Evolutionary conservation across 2,329 filamentous ascomycete genomes (phyloP).

Genomic region (Penicillium sp.): DNA sequence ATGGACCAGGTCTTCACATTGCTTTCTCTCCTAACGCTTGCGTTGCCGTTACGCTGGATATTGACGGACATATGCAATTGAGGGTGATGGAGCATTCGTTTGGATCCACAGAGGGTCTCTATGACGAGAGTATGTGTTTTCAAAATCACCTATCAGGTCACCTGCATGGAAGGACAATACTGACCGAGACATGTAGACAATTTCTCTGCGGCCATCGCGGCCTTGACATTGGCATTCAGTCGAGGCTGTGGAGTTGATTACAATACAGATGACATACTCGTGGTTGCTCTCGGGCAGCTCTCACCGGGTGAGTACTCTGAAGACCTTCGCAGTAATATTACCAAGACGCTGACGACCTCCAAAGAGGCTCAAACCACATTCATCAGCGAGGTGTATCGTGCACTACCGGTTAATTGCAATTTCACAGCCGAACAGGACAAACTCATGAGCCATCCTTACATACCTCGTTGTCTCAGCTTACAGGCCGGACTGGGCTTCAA

Average conservation of each 20-base stretch:
- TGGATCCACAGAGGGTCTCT: slow-evolving; percentile 36
- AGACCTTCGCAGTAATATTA: slow-evolving; percentile 36
- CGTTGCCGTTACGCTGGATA: slow-evolving; percentile 39
- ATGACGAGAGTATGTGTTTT: slow-evolving; percentile 39
- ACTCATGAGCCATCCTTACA: slow-evolving; percentile 68
- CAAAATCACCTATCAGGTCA: not conserved
- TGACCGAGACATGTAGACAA: slow-evolving; percentile 31
- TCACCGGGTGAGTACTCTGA: slow-evolving; percentile 39
- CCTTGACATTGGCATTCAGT: slow-evolving; percentile 56
- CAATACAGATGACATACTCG: slow-evolving; percentile 70
- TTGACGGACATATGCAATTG: slow-evolving; percentile 42
- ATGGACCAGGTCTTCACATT: slow-evolving; percentile 36
- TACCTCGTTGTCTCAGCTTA: slow-evolving; percentile 75
- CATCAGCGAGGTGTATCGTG: slow-evolving; percentile 65
- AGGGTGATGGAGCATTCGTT: slow-evolving; percentile 44
- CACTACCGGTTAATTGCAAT: slow-evolving; percentile 73
- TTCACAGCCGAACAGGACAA: slow-evolving; percentile 78
- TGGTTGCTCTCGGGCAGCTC: slow-evolving; percentile 58
- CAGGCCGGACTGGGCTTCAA: slow-evolving; percentile 75
- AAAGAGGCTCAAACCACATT: slow-evolving; percentile 62
- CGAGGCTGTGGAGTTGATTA: slow-evolving; percentile 49
- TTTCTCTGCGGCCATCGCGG: slow-evolving; percentile 58
- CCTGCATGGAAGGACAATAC: not conserved
- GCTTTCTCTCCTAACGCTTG: slow-evolving; percentile 49
- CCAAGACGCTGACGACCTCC: slow-evolving; percentile 17